Percentiles rank a stretch among this genome's conserved stretches.
phyloP scores from a whole-genome alignment of 2,329 filamentous ascomycete species.

The Geosmithia flava region DNA sequence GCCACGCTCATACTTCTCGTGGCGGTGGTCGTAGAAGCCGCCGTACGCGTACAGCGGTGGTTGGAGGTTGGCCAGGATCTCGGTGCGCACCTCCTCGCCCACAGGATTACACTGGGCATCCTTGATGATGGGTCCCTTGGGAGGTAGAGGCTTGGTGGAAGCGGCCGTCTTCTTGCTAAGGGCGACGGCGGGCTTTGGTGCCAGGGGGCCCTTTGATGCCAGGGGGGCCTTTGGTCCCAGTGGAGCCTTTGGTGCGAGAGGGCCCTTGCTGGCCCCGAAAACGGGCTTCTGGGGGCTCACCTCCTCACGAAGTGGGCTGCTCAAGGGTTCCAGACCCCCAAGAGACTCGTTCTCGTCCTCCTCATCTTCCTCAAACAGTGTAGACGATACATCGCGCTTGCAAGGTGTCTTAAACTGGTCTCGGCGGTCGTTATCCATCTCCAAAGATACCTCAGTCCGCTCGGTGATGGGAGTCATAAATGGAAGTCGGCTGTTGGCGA shows the following conservation, averaged over 20 bases:
- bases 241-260: conserved; percentile 13
- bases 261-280: conserved; percentile 26
- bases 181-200: conserved; percentile 24
- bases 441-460: conserved; percentile 79
- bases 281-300: conserved; percentile 36
- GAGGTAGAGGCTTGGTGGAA: conserved; percentile 19
- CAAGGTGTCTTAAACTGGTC: conserved; percentile 67
- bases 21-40: conserved; percentile 66
- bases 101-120: conserved; percentile 84
- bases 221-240: conserved; percentile 31
- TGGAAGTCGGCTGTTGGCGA: conserved; percentile 81
- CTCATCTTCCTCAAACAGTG: conserved; percentile 12
- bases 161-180: conserved; percentile 13
- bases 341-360: conserved; percentile 9
- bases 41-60: conserved; percentile 63
- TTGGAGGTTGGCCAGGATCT: conserved; percentile 62
- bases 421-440: conserved; percentile 43
- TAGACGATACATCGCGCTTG: conserved; percentile 28
- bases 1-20: conserved; percentile 51
- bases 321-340: conserved; percentile 30
- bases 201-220: conserved; percentile 19
- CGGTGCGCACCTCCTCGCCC: conserved; percentile 59
- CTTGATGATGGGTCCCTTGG: conserved; percentile 63
- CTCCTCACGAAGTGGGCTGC: conserved; percentile 63
- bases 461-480: conserved; percentile 99